Evolutionary conservation across 352 stramenopile species (phyloP).

Genomic region (Thalassiosira pacifica): DNA sequence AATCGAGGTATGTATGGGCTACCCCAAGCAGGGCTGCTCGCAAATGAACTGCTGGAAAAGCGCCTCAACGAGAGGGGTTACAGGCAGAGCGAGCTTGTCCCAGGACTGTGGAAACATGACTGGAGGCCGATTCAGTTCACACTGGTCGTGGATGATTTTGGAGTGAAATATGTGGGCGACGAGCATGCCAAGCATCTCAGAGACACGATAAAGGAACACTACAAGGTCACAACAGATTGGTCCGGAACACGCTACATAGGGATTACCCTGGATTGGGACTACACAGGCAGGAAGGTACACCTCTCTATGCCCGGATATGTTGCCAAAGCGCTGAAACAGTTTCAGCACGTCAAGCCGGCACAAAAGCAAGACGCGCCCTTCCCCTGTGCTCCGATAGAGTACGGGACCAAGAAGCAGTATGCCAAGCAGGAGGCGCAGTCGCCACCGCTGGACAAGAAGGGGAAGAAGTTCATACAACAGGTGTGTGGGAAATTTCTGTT

Average conservation of each 20-base stretch:
- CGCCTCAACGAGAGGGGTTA: background rate
- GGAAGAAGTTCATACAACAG: conserved; percentile 58
- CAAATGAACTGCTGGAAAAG: background rate
- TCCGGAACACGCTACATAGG: background rate
- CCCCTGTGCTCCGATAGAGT: conserved; percentile 28
- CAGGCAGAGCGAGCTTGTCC: background rate
- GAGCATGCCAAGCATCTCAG: background rate
- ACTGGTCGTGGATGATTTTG: background rate
- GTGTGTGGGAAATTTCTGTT: conserved; percentile 61
- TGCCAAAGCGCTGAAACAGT: conserved; percentile 7
- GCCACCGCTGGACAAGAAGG: conserved; percentile 17
- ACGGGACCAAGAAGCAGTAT: conserved; percentile 65
- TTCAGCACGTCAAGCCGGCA: background rate
- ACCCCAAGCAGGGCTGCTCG: background rate
- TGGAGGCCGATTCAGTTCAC: background rate
- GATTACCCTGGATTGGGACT: conserved; percentile 30
- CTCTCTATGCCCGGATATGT: conserved; percentile 25
- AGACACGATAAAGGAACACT: background rate
- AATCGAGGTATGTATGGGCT: background rate
- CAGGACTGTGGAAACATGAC: background rate
- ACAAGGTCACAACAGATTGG: conserved; percentile 1
- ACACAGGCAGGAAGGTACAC: background rate
- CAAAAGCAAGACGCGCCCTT: background rate
- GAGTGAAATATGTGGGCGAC: background rate
- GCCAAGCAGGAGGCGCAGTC: conserved; percentile 15